Evolutionary conservation across 768 basidiomycete species (phyloP), one percentile per base, ranked within the genome.

Genomic region (Naganishia onofrii): DNA sequence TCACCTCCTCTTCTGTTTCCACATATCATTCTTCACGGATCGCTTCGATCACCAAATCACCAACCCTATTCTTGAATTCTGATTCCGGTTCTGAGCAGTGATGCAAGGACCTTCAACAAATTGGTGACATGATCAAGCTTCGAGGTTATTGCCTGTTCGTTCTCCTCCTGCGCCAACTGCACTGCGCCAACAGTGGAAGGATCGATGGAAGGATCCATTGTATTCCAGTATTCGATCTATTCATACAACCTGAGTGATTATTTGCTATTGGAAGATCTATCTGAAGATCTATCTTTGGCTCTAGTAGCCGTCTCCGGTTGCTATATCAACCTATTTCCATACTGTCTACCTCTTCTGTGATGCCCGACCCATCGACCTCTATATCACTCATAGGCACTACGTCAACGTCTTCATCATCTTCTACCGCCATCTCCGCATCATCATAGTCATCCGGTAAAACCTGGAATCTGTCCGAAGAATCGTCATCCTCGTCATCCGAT

Each of bases 401-500:
- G 6, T 26, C 60, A 10, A 17, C 42, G 23, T 63, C 60, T 13
- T 5, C 38, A 8, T 44, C 38, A 17, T 26, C 28, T 42, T 58
- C 57, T n/a, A 34, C 57, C 31, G 23, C 23, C 32, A 36, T 58
- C 9, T 58, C 57, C 4, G 32, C 57, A 38, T 58, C 57, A 21
- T 19, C 38, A 9, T 26, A 26, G 31, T 63, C 60, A 19, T 63
- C 60, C 26, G 57, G 57, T 23, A 63, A 44, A 23, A 63, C n/a
- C 60, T 63, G 60, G 42, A 63, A 63, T 42, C 60, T n/a, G 13
- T 21, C 48, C 21, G 26, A n/a, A 6, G 29, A n/a, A 21, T 19
- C 48, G 19, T 66, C 65, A 29, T 66, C 65, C 29, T 66, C 65
- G 34, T 66, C 52, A 34, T 66, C 65, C n/a, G 52, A 66, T 31